Percentiles rank a stretch among this genome's conserved stretches.
Conservation (phyloP, 2,329 filamentous ascomycete species). For the Fusarium compactum region DNA sequence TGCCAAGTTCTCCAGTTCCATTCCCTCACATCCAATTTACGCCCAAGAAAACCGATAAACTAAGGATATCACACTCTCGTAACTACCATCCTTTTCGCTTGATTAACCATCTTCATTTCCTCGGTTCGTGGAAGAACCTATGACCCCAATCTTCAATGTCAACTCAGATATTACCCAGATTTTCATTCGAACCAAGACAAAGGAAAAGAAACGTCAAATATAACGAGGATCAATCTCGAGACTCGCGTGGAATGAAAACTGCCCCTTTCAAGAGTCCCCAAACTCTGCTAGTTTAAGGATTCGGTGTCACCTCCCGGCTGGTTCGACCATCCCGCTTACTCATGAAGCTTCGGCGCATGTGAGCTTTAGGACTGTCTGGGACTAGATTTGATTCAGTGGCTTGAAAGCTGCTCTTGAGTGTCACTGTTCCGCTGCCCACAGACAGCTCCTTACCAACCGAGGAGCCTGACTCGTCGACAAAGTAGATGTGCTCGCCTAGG, state of each 20-base stretch:
- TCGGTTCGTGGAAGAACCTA: slow-evolving; percentile 22
- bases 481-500: slow-evolving; percentile 88
- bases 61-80: slow-evolving; percentile 35
- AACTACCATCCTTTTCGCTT: slow-evolving; percentile 11
- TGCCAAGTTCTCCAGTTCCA: slow-evolving; percentile 9
- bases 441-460: slow-evolving; percentile 78
- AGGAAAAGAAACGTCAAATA: slow-evolving; percentile 18
- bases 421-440: slow-evolving; percentile 78
- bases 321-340: slow-evolving; percentile 62
- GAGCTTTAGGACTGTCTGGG: slow-evolving; percentile 61
- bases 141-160: background rate
- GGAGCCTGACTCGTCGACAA: slow-evolving; percentile 82
- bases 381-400: slow-evolving; percentile 59
- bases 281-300: slow-evolving; percentile 42
- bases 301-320: slow-evolving; percentile 60
- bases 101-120: background rate
- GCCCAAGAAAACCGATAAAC: slow-evolving; percentile 33
- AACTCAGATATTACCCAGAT: slow-evolving; percentile 32
- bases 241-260: slow-evolving; percentile 6
- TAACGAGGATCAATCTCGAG: slow-evolving; percentile 10
- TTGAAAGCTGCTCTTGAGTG: slow-evolving; percentile 79
- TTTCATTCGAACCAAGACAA: slow-evolving; percentile 26
- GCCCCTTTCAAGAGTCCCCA: background rate
- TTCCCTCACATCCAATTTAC: slow-evolving; percentile 29
- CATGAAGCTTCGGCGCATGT: slow-evolving; percentile 66